Evolutionary conservation across 768 basidiomycete species (phyloP), one percentile per base, ranked within the genome.

Genomic region (Amanita fuliginea): DNA sequence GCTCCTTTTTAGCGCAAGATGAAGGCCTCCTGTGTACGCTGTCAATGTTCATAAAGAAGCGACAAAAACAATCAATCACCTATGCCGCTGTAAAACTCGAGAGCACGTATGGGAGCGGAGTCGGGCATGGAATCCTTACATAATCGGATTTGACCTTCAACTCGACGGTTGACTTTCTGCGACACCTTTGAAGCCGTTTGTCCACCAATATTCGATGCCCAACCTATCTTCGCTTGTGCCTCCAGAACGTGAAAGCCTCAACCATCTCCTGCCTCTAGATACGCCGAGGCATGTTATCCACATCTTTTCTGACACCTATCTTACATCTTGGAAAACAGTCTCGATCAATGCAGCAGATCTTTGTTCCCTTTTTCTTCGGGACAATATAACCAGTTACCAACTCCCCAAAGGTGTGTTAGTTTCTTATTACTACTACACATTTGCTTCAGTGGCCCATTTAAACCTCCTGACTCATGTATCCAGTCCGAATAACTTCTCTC

Each of bases 61-160:
- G 13, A n/a, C 32, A n/a, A 32, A 26, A 54, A 67, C 45, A 49
- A 82, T 32, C 32, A 13, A 32, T 32, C 32, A 32, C 87, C 87
- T 56, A 90, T 89, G 30, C 88, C 88, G 46, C 78, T 77, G 64
- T 86, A 90, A 58, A 90, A 90, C 63, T 91, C 86, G 19, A 75
- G 57, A 6, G 69, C 71, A 42, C 64, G 62, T 18, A 64, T 42
- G 21, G 36, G 30, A 49, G 47, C 21, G 6, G 19, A 49, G 48
- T 43, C 34, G 21, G 19, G 24, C 48, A 42, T 49, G 26, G 10
- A 46, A 19, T 18, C 1, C 24, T 51, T 51, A 51, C 44, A 35
- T 51, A 51, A 51, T 46, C 22, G 22, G 30, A 43, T 36, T 37
- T n/a, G n/a, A n/a, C n/a, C n/a, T n/a, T 43, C 26, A 36, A 3